Evolutionary conservation across 345 rosid genomes (phyloP), one percentile per base, ranked within the genome.

Genomic region (Euphorbia lathyris): DNA sequence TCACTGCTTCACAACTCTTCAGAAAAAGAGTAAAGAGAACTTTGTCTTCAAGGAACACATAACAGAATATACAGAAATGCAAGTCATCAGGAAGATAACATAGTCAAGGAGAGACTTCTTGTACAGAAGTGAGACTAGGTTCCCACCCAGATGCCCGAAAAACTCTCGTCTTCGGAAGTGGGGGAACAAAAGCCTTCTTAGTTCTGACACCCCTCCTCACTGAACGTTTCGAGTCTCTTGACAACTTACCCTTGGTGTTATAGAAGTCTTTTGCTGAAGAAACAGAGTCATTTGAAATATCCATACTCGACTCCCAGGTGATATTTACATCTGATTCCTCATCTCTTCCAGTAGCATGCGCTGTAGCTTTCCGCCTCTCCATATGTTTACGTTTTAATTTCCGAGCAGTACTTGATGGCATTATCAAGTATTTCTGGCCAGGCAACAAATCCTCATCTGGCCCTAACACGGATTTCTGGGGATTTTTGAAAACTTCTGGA

Each of bases 111-210:
- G 89, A 88, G 29, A 85, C 47, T 74, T 88, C 90, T 73, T 80
- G 77, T 26, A 86, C 66, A 56, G 87, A 88, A 19, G 78, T 70
- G 69, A 88, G 74, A 75, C 81, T 74, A 1, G 93, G 93, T 59
- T 84, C 84, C 93, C 89, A 86, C 7, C 64, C 68, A 2, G 68
- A 34, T 23, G 70, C 76, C 42, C 56, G 67, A 23, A 45, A 17
- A 3, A 16, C 10, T 55, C 72, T 80, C 57, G 62, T 57, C 63
- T 61, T 80, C 0, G 80, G 86, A 5, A 86, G 81, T 5, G 86
- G 90, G 11, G 90, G 88, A 51, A 81, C 80, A 43, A 86, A 84
- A 67, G 85, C 77, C 76, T 83, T 82, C 85, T 77, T 86, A 38
- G 53, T 50, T 65, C 56, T 80, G 23, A 30, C 48, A 26, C 62